Evolutionary conservation across 306 rosid species (phyloP), one percentile per base, ranked within the genome.

Genomic region (Vigna hirtella): DNA sequence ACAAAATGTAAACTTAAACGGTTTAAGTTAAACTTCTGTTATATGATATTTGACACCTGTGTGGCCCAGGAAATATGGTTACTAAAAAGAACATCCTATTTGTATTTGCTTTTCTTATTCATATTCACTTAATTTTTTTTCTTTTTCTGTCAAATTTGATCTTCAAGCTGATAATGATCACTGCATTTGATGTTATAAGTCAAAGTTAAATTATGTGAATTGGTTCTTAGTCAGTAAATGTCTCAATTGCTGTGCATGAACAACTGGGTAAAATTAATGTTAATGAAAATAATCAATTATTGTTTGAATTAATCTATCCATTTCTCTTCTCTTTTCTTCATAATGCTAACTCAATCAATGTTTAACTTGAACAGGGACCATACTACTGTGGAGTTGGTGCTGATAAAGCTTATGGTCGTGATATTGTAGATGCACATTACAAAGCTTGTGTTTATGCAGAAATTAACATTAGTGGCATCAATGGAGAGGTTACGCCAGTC

Each of bases 401-500:
- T 70, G 90, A 90, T 36, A 90, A 88, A 79, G 90, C 94, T 5
- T 88, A 86, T 76, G 94, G 94, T n/a, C 94, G 90, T 73, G 91
- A 88, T 17, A 86, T 90, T 64, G 91, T 90, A 4, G 78, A 90
- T 77, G 79, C 94, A 80, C 94, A 90, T 82, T 90, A 90, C 83
- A 90, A 90, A 81, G 94, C 94, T 62, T 88, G 90, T 50, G 42
- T 90, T 43, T 86, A 78, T 90, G 94, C 94, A 34, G 94, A 90
- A 34, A 86, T 90, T 48, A 82, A 86, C 79, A 83, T 88, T 47
- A 84, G 94, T 76, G 94, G 94, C 70, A 88, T 88, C 83, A 90
- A 90, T 81, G 94, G 87, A 49, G 94, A 90, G 77, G 91, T 90
- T 47, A 90, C 88, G 94, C 91, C 94, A 52, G 94, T 90, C 48